Evolutionary conservation across 441 rosid species (phyloP), one percentile per base, ranked within the genome.

Genomic region (Brassica balearica): DNA sequence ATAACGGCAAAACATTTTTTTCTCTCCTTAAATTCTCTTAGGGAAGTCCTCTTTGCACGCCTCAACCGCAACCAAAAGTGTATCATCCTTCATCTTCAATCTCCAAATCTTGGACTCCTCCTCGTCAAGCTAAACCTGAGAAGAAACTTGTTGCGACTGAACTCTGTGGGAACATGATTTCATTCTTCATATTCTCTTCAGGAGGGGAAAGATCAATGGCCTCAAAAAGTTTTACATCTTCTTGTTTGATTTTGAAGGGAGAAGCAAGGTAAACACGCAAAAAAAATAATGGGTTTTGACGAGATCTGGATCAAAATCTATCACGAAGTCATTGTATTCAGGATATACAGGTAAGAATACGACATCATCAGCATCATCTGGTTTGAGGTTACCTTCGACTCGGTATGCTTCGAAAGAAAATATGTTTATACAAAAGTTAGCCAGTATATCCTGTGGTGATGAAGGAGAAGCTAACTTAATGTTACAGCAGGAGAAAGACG

Each of bases 301-400:
- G 34, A 29, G 34, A 29, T 29, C 34, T 29, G 34, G 34, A 29
- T 29, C 34, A 29, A 29, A 29, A 29, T 29, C 34, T 29, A 29
- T 29, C 34, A 29, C 34, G 34, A 29, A 29, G 34, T 29, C 34
- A 29, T 29, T 29, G 34, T 29, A 29, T 29, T 29, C 86, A 43
- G 34, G 72, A 6, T 68, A 53, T 56, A 41, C 59, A 61, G 34
- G 79, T 11, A 80, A 70, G 51, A 77, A 77, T 60, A 15, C 56
- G 73, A 82, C 76, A 77, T 71, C 43, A 34, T 66, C 77, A 36
- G 34, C 34, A 27, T 72, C 81, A 41, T 85, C 88, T 9, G 81
- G 80, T 65, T 69, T 85, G 72, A 78, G 82, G 34, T 70, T 78
- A 67, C 88, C 88, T 83, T 87, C 76, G 74, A 85, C 67, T 48